Evolutionary conservation across 73 alveolate genomes (phyloP).

Genomic region (Stentor coeruleus): DNA sequence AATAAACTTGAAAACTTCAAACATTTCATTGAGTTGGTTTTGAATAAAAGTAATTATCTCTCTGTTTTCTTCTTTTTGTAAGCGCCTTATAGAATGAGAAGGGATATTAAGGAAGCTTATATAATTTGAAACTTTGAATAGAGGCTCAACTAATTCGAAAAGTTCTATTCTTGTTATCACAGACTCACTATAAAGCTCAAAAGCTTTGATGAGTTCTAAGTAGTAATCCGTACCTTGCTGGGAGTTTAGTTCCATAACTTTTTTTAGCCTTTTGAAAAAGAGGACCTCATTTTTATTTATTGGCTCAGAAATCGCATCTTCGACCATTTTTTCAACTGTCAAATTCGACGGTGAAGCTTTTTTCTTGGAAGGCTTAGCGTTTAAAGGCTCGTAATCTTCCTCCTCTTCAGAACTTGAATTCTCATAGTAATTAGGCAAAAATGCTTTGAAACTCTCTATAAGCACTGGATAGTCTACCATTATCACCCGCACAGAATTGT

Average conservation of each 20-base stretch:
- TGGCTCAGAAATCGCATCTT: constrained; percentile 7
- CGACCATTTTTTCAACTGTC: neutral
- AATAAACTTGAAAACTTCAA: neutral
- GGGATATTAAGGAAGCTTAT: neutral
- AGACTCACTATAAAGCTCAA: neutral
- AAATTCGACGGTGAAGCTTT: neutral
- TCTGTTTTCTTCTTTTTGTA: neutral
- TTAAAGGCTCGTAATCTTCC: neutral
- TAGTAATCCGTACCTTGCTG: neutral
- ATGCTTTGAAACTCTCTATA: constrained; percentile 19
- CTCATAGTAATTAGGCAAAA: constrained; percentile 16
- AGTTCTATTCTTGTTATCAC: constrained; percentile 1
- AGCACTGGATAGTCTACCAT: constrained; percentile 17
- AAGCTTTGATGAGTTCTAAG: neutral
- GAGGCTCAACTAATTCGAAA: constrained; percentile 11
- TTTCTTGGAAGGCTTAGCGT: neutral
- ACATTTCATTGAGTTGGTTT: neutral
- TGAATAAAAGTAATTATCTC: neutral
- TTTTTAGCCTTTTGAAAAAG: neutral
- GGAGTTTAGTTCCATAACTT: constrained; percentile 20
- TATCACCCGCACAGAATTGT: neutral
- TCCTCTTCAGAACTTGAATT: neutral
- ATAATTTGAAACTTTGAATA: neutral
- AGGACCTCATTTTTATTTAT: neutral
- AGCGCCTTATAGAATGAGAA: neutral